phyloP scores from a whole-genome alignment of 1,284 basidiomycete genomes.

The Pyrrhoderma lamaoense region DNA sequence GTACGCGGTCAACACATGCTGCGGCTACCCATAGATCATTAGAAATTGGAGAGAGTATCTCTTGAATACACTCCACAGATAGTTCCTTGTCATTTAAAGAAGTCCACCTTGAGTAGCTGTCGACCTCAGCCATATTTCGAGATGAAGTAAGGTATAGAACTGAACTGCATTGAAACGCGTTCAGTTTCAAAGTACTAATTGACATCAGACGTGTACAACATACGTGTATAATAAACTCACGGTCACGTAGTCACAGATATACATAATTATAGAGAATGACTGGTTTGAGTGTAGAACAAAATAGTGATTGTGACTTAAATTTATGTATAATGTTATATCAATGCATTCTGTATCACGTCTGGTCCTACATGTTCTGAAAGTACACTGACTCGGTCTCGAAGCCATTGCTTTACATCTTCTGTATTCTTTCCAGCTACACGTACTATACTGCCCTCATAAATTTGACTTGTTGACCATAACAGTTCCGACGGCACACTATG shows the following conservation, averaged over 20 bases:
- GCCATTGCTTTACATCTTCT: slow-evolving; percentile 66
- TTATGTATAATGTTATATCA: slow-evolving; percentile 32
- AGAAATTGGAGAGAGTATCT: slow-evolving; percentile 42
- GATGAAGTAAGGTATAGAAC: too few species aligned
- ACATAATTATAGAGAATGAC: too few species aligned
- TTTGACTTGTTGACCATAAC: slow-evolving; percentile 71
- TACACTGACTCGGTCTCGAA: slow-evolving; percentile 42
- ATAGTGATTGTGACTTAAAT: not conserved
- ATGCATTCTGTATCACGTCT: slow-evolving; percentile 59
- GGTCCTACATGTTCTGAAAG: slow-evolving; percentile 51
- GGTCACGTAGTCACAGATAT: too few species aligned
- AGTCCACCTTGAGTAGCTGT: slow-evolving; percentile 47
- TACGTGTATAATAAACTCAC: too few species aligned
- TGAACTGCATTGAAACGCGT: too few species aligned
- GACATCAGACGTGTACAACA: too few species aligned
- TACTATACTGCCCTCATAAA: slow-evolving; percentile 50
- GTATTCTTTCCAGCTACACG: slow-evolving; percentile 68
- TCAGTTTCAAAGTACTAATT: too few species aligned
- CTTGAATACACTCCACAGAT: slow-evolving; percentile 39
- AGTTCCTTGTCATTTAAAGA: slow-evolving; percentile 47
- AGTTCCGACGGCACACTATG: slow-evolving; percentile 43
- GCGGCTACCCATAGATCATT: slow-evolving; percentile 71
- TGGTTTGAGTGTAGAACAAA: too few species aligned
- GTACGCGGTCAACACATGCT: slow-evolving; percentile 61
- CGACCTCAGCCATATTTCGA: not conserved